Evolutionary conservation across 495 filamentous ascomycete genomes (phyloP).

Genomic region (Collariella sp.): DNA sequence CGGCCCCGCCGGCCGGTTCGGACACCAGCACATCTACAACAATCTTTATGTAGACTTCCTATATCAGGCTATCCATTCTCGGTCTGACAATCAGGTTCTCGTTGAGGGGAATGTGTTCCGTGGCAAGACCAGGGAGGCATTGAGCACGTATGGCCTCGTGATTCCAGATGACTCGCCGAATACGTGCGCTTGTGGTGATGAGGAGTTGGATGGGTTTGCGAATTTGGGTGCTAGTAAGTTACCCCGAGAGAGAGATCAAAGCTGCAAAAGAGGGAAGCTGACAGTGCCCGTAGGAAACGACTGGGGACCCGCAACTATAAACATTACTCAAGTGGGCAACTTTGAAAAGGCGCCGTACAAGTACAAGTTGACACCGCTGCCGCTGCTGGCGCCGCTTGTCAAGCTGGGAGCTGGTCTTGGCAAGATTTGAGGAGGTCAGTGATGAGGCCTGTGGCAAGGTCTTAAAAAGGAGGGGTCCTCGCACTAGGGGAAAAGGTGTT

Average conservation of each 20-base stretch:
- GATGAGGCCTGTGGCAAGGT: too few species aligned
- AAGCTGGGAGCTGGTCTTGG: constrained; percentile 31
- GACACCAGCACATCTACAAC: constrained; percentile 46
- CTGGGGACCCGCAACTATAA: constrained; percentile 28
- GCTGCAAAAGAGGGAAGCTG: too few species aligned
- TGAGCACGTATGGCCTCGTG: constrained; percentile 41
- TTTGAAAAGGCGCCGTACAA: constrained; percentile 35
- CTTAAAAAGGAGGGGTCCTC: too few species aligned
- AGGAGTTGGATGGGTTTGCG: constrained; percentile 21
- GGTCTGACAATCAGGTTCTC: constrained; percentile 45
- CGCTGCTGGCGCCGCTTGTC: constrained; percentile 27
- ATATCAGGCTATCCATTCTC: constrained; percentile 46
- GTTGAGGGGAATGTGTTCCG: constrained; percentile 44
- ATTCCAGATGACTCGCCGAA: constrained; percentile 36
- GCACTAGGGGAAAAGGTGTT: too few species aligned
- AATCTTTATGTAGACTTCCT: constrained; percentile 37
- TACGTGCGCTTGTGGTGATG: constrained; percentile 20
- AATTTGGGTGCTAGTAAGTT: constrained; percentile 36
- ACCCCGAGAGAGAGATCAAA: not conserved
- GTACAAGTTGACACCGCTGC: constrained; percentile 31
- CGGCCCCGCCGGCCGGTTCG: constrained; percentile 53
- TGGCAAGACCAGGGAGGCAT: constrained; percentile 33
- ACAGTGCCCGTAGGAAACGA: constrained; percentile 31
- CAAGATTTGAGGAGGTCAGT: constrained; percentile 29
- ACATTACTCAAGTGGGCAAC: constrained; percentile 37